Conservation (phyloP, 495 filamentous ascomycete species). For the Lasiosphaeria hispida region DNA sequence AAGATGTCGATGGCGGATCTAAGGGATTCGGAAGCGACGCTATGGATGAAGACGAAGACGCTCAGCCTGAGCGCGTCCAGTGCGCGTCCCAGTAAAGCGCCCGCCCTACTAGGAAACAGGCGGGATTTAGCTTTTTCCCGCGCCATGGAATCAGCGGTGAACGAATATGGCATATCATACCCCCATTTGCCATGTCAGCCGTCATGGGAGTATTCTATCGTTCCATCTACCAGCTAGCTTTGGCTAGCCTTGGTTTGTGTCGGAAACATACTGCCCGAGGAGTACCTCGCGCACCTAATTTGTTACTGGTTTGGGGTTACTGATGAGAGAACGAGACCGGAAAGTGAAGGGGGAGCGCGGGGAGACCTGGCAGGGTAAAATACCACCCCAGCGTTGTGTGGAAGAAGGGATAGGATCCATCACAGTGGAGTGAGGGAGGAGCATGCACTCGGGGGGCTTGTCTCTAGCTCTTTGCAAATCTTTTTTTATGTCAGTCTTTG, state of each 20-base stretch:
- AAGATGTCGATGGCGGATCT: slow-evolving; percentile 73
- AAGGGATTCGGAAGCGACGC: slow-evolving; percentile 61
- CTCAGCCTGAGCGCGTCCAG: slow-evolving; percentile 88
- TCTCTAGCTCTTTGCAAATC: slow-evolving; percentile 4
- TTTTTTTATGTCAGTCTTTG: slow-evolving; percentile 24
- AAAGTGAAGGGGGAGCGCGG: no score
- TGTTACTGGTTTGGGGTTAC: no score
- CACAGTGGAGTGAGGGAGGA: background rate
- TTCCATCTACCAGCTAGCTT: no score
- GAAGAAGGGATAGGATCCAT: no score
- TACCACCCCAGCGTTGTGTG: no score
- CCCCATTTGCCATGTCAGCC: no score
- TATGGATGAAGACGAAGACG: slow-evolving; percentile 83
- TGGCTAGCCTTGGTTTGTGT: background rate
- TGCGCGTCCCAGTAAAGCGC: slow-evolving; percentile 87
- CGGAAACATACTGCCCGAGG: background rate
- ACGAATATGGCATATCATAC: background rate
- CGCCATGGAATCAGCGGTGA: background rate
- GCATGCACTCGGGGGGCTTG: background rate
- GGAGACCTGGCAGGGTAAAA: no score
- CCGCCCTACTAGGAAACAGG: background rate
- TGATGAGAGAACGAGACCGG: no score
- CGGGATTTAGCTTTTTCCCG: slow-evolving; percentile 1
- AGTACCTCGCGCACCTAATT: no score
- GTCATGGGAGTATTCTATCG: no score